Evolutionary conservation across 768 basidiomycete genomes (phyloP), one percentile per base, ranked within the genome.

Genomic region (Lentinula lateritia): DNA sequence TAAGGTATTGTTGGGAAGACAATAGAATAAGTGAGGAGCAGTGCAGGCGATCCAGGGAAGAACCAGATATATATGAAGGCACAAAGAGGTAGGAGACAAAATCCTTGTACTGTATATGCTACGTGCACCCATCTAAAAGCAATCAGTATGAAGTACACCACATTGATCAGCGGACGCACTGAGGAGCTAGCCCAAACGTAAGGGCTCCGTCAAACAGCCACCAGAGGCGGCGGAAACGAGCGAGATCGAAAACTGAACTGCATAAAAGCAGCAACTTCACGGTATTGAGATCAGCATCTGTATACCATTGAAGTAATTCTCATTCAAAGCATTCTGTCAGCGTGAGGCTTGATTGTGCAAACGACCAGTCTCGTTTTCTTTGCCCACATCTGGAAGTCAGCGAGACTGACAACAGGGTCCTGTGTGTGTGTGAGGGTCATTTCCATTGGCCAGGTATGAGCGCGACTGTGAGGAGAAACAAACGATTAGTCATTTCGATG

Each of bases 31-130:
- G n/a, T n/a, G n/a, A n/a, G n/a, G 74, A 96, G 98, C 16, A 98
- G 80, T 2, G 84, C 77, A 6, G 88, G 77, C 61, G 83, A 93
- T 5, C 78, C 76, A 0, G 97, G 96, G 64, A 96, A 76, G 50
- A 93, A 66, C 95, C 95, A 99, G 66, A 99, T 80, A 78, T 87
- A 99, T 65, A 97, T 67, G 64, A 98, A 86, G 75, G 80, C 82
- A 42, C 96, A 90, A 42, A 89, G 75, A 0, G 95, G 94, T 6
- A 97, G 83, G 55, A 96, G 88, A 70, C 87, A 89, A 39, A 86
- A 72, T 23, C 83, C 83, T 70, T 90, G 91, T 0, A 87, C 68
- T 0, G 94, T 93, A 72, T 98, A 98, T 5, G 87, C 82, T 13
- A 95, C 79, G 61, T 96, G 95, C 20, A 96, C 81, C 88, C 92